These are phyloP conservation scores for Tubosaeta sp. DNA, from an alignment of 768 basidiomycete species.

Conservation along the genomic window DNA sequence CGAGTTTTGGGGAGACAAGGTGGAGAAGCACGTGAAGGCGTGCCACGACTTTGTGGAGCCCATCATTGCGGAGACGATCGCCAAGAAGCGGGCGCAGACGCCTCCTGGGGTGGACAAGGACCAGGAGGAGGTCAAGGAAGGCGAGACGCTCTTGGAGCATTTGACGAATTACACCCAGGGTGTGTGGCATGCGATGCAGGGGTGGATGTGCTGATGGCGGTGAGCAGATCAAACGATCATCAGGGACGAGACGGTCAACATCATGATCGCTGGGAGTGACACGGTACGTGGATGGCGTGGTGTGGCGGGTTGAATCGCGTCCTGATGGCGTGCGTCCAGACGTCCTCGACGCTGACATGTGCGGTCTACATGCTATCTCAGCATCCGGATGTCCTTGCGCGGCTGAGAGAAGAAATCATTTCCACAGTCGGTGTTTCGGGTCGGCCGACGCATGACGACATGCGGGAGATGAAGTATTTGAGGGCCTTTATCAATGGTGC, in stretches of 20 bases:
- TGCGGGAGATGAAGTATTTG: constrained; percentile 59
- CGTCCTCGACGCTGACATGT: constrained; percentile 29
- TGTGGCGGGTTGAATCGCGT: not conserved
- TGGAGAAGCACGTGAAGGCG: constrained; percentile 35
- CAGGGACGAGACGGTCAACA: constrained; percentile 26
- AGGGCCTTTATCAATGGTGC: constrained; percentile 63
- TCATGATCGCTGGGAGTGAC: constrained; percentile 36
- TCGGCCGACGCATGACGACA: constrained; percentile 51
- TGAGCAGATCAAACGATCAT: constrained; percentile 20
- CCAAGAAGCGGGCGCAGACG: constrained; percentile 27
- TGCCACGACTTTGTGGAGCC: constrained; percentile 48
- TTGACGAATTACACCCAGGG: constrained; percentile 53
- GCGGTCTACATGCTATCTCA: constrained; percentile 16
- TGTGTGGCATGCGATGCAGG: constrained; percentile 15
- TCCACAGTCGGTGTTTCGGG: constrained; percentile 44
- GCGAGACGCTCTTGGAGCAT: constrained; percentile 47
- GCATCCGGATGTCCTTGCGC: constrained; percentile 42
- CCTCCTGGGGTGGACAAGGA: constrained; percentile 5
- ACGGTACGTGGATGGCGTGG: constrained; percentile 31
- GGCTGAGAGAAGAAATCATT: constrained; percentile 55
- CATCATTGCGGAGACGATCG: constrained; percentile 40
- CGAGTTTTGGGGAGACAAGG: constrained; percentile 41
- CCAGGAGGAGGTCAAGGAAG: constrained; percentile 33
- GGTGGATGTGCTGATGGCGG: not conserved
- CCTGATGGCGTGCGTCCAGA: constrained; percentile 8